Percentiles rank a stretch among this genome's conserved stretches.
These are phyloP conservation scores for Phytophthora pluvialis DNA, from an alignment of 352 stramenopile genomes.

Conservation along the genomic window DNA sequence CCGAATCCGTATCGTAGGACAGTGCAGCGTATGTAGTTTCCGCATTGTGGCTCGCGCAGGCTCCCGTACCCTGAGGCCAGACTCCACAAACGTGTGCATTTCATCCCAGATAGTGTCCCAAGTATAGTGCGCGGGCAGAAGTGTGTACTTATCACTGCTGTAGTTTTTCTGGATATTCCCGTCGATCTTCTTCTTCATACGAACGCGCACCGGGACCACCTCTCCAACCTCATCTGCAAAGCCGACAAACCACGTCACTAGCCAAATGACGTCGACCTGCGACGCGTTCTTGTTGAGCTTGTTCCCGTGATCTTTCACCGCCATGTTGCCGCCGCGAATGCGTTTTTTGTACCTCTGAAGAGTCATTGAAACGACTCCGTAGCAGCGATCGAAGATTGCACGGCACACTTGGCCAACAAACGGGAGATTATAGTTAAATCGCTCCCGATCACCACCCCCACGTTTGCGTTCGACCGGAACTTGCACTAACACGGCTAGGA, in stretches of 20 bases:
- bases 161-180: constrained; percentile 10
- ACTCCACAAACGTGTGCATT: constrained; percentile 23
- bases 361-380: not conserved
- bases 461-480: not conserved
- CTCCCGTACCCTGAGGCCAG: not conserved
- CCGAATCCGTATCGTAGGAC: constrained; percentile 9
- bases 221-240: constrained; percentile 17
- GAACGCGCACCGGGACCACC: constrained; percentile 5
- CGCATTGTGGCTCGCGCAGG: constrained; percentile 16
- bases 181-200: constrained; percentile 7
- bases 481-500: constrained; percentile 15
- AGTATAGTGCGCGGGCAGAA: constrained; percentile 21
- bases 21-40: constrained; percentile 11
- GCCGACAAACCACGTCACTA: constrained; percentile 11
- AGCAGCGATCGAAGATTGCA: constrained; percentile 5
- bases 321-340: constrained; percentile 3
- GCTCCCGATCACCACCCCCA: constrained; percentile 1
- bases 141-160: constrained; percentile 7
- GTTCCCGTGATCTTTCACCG: constrained; percentile 1
- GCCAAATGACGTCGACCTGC: constrained; percentile 6
- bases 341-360: constrained; percentile 17
- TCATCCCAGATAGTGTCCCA: constrained; percentile 19
- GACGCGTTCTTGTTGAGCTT: constrained; percentile 17
- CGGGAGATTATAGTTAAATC: constrained; percentile 13
- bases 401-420: constrained; percentile 8